A percentile compares a stretch with the other conserved stretches of the same genome.
Conservation (phyloP, 208 protist genomes). For the Balamuthia mandrillaris region DNA sequence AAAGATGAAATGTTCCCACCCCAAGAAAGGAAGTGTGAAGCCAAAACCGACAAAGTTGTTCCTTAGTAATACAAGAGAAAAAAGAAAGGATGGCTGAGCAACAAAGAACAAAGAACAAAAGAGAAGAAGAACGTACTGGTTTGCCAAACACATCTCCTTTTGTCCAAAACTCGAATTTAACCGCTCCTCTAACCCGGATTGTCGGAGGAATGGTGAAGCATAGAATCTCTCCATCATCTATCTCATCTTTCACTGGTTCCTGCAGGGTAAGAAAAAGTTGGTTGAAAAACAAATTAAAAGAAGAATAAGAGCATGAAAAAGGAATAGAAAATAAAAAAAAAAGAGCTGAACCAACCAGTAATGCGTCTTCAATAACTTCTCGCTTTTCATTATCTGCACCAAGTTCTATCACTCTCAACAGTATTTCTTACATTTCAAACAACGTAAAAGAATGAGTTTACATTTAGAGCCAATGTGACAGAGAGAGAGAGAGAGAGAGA, state of each 20-base stretch:
- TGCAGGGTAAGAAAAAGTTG: not conserved
- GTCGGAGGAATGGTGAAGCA: not conserved
- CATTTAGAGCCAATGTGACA: not conserved
- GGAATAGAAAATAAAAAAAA: not conserved
- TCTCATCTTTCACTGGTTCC: not conserved
- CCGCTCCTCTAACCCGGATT: not conserved
- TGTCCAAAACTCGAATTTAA: too few species aligned
- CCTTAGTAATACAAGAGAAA: not conserved
- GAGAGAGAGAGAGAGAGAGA: not conserved
- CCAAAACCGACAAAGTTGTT: not conserved
- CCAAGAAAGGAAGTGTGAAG: conserved; percentile 9
- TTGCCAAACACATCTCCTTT: too few species aligned
- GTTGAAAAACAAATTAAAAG: not conserved
- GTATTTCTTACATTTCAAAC: too few species aligned
- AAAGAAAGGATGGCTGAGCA: not conserved
- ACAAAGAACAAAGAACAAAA: not conserved
- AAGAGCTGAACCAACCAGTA: not conserved
- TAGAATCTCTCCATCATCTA: not conserved
- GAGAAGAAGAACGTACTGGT: not conserved
- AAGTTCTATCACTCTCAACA: not conserved
- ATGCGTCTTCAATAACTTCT: not conserved
- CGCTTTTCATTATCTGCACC: not conserved
- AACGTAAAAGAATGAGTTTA: too few species aligned
- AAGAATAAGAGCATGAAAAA: not conserved
- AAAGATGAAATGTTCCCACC: not conserved